Evolutionary conservation across 129 eudicot species (phyloP), one percentile per base, ranked within the genome.

Genomic region (Chrysanthemum seticuspe): DNA sequence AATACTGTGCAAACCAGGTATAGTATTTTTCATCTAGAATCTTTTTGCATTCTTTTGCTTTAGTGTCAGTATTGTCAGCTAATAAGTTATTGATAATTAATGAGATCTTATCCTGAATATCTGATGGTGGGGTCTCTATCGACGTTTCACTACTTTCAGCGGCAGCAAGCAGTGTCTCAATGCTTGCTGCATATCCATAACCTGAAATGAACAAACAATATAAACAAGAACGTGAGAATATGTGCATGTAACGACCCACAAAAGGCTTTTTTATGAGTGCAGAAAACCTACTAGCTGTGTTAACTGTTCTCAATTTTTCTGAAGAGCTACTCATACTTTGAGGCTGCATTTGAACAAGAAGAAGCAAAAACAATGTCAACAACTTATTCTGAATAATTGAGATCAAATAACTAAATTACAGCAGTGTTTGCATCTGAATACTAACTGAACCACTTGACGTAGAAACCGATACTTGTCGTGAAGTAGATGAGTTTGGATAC

Each of bases 1-100:
- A 50, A 78, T 88, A 88, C 66, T 86, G 85, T 19, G 91, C 95
- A 83, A 91, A 91, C 97, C 97, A 91, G 19, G 95, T 85, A 76
- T 77, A 88, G 62, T 69, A 86, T 62, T 80, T 76, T 77, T 84
- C 92, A 27, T 70, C 84, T 53, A 91, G 45, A 65, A 85, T 68
- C 71, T 84, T 85, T 8, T 80, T 65, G 62, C 88, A 85, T 56
- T 88, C 97, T 65, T 84, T 86, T 15, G 87, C 87, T 76, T 88
- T 91, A 25, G 88, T 84, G 73, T 91, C 97, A 60, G 67, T 44
- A 71, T 85, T 91, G 34, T 88, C 75, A 25, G 79, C 45, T 29
- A 95, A 82, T 66, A 91, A 66, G 62, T 84, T 88, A 70, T 91
- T 91, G 15, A 84, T 76, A 49, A 83, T 73, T 48, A 88, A 86